Base-by-base conservation (phyloP, 2,329 filamentous ascomycete species). In the Aspergillus felis region DNA sequence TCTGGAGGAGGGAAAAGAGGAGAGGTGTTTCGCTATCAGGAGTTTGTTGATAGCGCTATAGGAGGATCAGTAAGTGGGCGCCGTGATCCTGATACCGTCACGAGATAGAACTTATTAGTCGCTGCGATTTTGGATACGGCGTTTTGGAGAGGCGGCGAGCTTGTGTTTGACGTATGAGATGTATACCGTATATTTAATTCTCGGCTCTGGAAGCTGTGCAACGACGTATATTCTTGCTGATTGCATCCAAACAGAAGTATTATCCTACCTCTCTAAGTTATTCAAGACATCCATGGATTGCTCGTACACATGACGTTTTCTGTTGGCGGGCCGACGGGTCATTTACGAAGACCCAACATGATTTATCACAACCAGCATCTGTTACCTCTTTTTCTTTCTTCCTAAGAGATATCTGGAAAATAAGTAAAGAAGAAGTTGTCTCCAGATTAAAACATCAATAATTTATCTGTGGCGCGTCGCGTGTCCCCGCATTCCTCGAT, bases 11-110 rank as follows among this genome's bases (percentile, higher is more conserved):
- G 70, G 6, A 88, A 87, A 69, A 83, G 89, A 60, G 91, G 90
- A 0, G 93, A 97, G 59, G 92, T 97, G 0, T 97, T 99, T 75
- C 85, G 87, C 68, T 99, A 97, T 71, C 86, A 91, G 61, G 94
- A 99, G 57, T 97, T 97, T 76, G 91, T 97, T 61, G 84, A 81
- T 61, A 87, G 84, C 27, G 78, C 90, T 51, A 81, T 84, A 65
- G 86, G 87, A 2, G 80, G 82, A 7, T 56, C 65, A n/a, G 32
- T 20, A 12, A 70, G 66, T 57, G 61, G 58, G 52, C 61, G 59
- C 38, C 62, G 57, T 6, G 66, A 68, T 50, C 24, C 53, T 46
- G 55, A 55, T 27, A 24, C 56, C 9, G 24, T 56, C 54, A 59
- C 46, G 29, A 54, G 56, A 50, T 35, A 4, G 42, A 17, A 35